Conservation (phyloP, 179 eudicot species). For the Amaranthus tricolor region DNA sequence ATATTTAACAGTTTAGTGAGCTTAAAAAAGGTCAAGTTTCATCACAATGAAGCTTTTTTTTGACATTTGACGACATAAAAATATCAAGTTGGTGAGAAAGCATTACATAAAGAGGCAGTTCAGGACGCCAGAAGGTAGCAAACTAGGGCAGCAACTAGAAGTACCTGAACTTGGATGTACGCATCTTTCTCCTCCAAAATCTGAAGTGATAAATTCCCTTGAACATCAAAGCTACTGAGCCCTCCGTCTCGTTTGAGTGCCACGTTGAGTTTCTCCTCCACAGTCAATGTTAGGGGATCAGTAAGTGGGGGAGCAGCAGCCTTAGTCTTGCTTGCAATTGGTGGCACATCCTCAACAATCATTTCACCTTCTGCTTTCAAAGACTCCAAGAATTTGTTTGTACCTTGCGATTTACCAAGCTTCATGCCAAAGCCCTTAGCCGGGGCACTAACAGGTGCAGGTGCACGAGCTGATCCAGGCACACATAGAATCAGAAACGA, state of each 20-base stretch:
- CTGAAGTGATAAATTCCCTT: slow-evolving; percentile 90
- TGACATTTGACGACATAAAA: background rate
- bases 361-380: slow-evolving; percentile 98
- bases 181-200: slow-evolving; percentile 93
- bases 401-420: slow-evolving; percentile 81
- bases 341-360: slow-evolving; percentile 87
- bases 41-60: slow-evolving; percentile 5
- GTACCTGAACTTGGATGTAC: slow-evolving; percentile 93
- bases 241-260: slow-evolving; percentile 89
- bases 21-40: background rate
- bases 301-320: slow-evolving; percentile 82
- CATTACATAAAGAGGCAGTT: background rate
- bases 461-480: slow-evolving; percentile 58
- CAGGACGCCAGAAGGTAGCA: background rate
- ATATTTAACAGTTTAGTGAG: background rate
- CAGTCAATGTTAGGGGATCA: slow-evolving; percentile 87
- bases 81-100: background rate
- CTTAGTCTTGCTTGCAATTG: slow-evolving; percentile 59
- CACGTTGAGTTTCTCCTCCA: slow-evolving; percentile 91
- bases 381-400: slow-evolving; percentile 90
- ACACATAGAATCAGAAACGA: slow-evolving; percentile 10
- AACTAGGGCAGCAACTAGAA: background rate
- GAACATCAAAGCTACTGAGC: slow-evolving; percentile 85
- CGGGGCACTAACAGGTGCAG: slow-evolving; percentile 83
- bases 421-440: slow-evolving; percentile 91